Conservation (phyloP, 331 rosid genomes). For the Cydonia oblonga region DNA sequence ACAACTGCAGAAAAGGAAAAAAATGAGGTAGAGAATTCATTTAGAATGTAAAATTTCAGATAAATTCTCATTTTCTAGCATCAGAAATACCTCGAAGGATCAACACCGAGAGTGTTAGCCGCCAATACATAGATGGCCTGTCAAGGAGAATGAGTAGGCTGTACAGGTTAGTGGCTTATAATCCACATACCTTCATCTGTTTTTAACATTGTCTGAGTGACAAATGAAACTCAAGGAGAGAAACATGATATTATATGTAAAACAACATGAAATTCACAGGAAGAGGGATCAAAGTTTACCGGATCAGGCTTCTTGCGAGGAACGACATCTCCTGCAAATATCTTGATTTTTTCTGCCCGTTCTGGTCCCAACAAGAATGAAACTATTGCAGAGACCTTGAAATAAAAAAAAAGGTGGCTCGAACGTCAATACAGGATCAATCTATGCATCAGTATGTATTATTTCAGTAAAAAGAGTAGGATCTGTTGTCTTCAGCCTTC, state of each 20-base stretch:
- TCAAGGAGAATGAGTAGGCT: conserved; percentile 7
- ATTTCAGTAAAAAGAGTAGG: conserved; percentile 1
- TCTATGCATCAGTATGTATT: neutral
- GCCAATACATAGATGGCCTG: conserved; percentile 92
- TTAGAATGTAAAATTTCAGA: too few relatives aligned
- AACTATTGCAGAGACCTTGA: conserved; percentile 93
- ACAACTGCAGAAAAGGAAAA: conserved; percentile 46
- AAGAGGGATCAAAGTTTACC: conserved; percentile 30
- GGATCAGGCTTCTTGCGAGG: conserved; percentile 99
- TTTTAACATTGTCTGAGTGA: too few relatives aligned
- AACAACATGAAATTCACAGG: neutral
- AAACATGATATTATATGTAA: too few relatives aligned
- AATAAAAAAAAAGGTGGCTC: conserved; percentile 17
- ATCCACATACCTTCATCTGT: too few relatives aligned
- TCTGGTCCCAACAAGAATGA: conserved; percentile 74
- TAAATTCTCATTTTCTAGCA: too few relatives aligned
- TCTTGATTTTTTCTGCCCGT: conserved; percentile 78
- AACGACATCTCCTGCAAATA: conserved; percentile 97
- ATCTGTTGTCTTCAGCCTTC: neutral
- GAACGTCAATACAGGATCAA: neutral
- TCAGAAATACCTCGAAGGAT: conserved; percentile 80
- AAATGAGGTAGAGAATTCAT: too few relatives aligned
- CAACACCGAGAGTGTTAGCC: conserved; percentile 74
- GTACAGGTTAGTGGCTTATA: conserved; percentile 16
- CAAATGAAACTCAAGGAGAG: too few relatives aligned